Percentiles rank a stretch among this genome's conserved stretches.
phyloP scores from a whole-genome alignment of 148 eudicot genomes.

The Mesembryanthemum crystallinum region DNA sequence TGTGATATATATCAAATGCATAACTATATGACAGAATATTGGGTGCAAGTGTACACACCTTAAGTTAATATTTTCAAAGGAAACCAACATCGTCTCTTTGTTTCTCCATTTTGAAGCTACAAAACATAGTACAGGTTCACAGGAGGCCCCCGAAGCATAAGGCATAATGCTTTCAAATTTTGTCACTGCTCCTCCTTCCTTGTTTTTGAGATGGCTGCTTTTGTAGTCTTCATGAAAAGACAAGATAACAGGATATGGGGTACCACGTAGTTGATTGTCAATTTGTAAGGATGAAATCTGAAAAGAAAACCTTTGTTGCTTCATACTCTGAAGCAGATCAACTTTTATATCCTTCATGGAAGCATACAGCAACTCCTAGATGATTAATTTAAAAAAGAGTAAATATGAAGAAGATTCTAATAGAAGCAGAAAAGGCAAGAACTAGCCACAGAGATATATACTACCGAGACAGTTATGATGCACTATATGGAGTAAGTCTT shows the following conservation, averaged over 20 bases:
- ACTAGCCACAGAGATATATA: no score
- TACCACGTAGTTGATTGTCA: slow-evolving; percentile 78
- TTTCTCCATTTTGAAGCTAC: slow-evolving; percentile 85
- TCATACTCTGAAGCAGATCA: slow-evolving; percentile 64
- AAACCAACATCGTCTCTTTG: slow-evolving; percentile 58
- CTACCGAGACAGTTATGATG: no score
- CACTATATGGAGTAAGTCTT: no score
- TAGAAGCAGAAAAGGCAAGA: background rate
- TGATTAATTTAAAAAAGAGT: background rate
- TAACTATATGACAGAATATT: slow-evolving; percentile 14
- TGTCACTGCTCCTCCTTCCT: slow-evolving; percentile 42
- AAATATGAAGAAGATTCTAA: background rate
- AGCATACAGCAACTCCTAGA: slow-evolving; percentile 83
- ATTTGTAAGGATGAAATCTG: slow-evolving; percentile 73
- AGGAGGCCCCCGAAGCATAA: slow-evolving; percentile 38
- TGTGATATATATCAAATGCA: background rate
- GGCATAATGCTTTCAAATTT: slow-evolving; percentile 41
- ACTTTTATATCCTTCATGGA: slow-evolving; percentile 61
- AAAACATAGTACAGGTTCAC: slow-evolving; percentile 61
- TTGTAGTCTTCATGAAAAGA: slow-evolving; percentile 63
- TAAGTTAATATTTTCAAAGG: slow-evolving; percentile 68
- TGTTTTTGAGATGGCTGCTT: slow-evolving; percentile 37
- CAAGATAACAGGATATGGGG: slow-evolving; percentile 83
- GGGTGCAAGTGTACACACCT: slow-evolving; percentile 43
- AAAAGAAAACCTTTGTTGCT: slow-evolving; percentile 65